phyloP scores from a whole-genome alignment of 2,329 filamentous ascomycete species.

The Talaromyces marneffei region DNA sequence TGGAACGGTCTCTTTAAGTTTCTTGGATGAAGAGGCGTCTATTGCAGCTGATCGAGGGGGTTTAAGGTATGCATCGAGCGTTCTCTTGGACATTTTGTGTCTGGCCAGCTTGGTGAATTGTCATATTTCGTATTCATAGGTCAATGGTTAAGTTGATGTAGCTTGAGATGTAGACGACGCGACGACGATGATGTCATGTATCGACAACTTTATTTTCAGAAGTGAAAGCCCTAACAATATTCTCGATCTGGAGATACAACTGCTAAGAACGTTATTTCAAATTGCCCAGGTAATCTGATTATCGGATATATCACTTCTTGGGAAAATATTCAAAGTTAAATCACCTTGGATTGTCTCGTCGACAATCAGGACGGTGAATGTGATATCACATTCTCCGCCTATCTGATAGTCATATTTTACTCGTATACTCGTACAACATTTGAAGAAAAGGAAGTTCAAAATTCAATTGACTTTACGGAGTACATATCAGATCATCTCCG shows the following conservation, averaged over 20 bases:
- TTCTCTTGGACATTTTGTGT: slow-evolving; percentile 48
- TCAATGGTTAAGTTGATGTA: background rate
- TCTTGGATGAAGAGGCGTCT: slow-evolving; percentile 29
- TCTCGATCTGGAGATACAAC: background rate
- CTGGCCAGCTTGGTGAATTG: background rate
- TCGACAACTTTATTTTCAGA: background rate
- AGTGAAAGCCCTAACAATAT: background rate
- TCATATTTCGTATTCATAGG: background rate
- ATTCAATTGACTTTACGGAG: background rate
- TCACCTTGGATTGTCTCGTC: background rate
- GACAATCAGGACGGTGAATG: background rate
- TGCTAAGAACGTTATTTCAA: background rate
- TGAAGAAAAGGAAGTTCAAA: background rate
- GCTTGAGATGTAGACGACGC: background rate
- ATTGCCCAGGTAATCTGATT: too few species aligned
- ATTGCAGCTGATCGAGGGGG: slow-evolving; percentile 38
- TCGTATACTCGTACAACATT: background rate
- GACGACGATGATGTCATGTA: slow-evolving; percentile 2
- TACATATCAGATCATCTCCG: background rate
- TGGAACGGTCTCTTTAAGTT: slow-evolving; percentile 22
- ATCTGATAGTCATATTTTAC: background rate
- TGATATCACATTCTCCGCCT: background rate
- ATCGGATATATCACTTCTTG: background rate
- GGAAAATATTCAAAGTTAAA: background rate
- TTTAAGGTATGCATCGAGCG: slow-evolving; percentile 64